Base-by-base conservation (phyloP, 768 basidiomycete species). In the Tulasnella sp. region DNA sequence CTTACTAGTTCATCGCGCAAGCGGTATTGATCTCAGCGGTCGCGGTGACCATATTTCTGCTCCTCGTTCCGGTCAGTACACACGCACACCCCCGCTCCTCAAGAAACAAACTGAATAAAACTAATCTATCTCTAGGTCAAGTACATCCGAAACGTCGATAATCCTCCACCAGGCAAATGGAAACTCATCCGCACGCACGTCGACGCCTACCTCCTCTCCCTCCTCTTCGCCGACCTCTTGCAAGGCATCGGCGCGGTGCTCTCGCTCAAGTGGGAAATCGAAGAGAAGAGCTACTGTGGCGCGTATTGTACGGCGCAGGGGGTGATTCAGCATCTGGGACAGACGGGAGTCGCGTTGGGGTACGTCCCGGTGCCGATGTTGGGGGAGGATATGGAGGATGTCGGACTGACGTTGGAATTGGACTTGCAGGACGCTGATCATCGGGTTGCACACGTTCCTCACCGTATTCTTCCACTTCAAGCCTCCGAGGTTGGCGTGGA, bases 171-270 rank as follows among this genome's bases (percentile, higher is more conserved):
- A 26, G 5, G 6, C n/a, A 22, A 67, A 72, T 67, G 37, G 72
- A 7, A 72, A 72, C 70, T 72, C 62, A 72, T 72, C 11, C 64
- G 42, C 8, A 67, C 72, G 22, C 72, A 72, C 42, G 66, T 72
- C 35, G 66, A 72, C n/a, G 72, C 22, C 0, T 72, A 72, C 64
- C 69, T 72, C 39, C 63, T 72, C 39, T 72, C 72, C 12, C 66
- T 67, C 39, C 7, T 72, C n/a, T 42, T 72, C 37, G 72, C 72
- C 37, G 72, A 72, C 29, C 72, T 72, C 42, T 32, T 72, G 17
- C 72, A 72, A 67, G 65, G 64, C 32, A 17, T 72, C 35, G 72
- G 72, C 11, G 72, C 72, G 0, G 35, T 72, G 7, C 16, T 44
- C 36, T 69, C 40, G n/a, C n/a, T 41, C 4, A 66, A 67, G 32